Evolutionary conservation across 2,329 filamentous ascomycete species (phyloP).

Genomic region (Seiridium cupressi): DNA sequence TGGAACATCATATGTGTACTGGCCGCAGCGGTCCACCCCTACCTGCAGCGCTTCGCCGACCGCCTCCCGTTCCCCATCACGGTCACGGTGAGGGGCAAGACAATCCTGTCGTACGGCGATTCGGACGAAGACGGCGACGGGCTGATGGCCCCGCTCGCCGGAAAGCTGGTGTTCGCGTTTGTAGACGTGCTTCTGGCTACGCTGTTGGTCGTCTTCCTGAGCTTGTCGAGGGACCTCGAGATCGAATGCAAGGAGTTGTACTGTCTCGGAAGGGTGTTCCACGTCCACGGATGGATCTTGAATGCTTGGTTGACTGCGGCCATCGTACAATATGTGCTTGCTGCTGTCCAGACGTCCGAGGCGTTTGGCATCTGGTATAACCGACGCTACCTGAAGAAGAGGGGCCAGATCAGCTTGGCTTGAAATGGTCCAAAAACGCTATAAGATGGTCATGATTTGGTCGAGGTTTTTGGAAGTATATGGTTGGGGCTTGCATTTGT

Average conservation of each 20-base stretch:
- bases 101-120: conserved; percentile 10
- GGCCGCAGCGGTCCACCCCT: conserved; percentile 10
- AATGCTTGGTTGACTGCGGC: conserved; percentile 8
- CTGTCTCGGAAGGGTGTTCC: background rate
- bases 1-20: conserved; percentile 9
- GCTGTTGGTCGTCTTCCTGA: conserved; percentile 7
- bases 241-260: conserved; percentile 4
- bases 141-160: conserved; percentile 9
- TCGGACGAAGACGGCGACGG: conserved; percentile 9
- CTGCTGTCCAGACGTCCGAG: conserved; percentile 7
- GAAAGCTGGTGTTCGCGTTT: conserved; percentile 3
- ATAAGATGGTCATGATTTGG: background rate
- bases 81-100: conserved; percentile 6
- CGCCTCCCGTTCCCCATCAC: conserved; percentile 10
- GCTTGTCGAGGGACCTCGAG: background rate
- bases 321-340: conserved; percentile 7
- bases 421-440: background rate
- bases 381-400: conserved; percentile 8
- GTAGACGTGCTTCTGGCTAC: conserved; percentile 8
- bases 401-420: conserved; percentile 11
- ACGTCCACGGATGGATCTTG: conserved; percentile 7
- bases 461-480: no score
- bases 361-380: conserved; percentile 11
- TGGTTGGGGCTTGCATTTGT: no score
- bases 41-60: conserved; percentile 12